Evolutionary conservation across 371 early-diverging fungal species (phyloP).

Genomic region (Mortierella sp.): DNA sequence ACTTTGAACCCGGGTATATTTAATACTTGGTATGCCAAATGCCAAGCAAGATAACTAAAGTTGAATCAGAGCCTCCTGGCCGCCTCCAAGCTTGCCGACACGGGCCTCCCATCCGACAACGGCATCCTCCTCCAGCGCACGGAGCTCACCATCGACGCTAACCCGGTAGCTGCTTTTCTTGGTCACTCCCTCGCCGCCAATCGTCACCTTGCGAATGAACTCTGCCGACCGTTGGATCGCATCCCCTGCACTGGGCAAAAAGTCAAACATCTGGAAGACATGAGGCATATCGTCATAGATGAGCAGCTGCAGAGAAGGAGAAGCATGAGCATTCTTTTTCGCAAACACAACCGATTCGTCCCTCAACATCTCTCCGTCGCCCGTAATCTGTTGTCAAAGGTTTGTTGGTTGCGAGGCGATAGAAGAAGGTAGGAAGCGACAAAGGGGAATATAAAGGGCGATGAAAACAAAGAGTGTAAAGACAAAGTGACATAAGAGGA

Average conservation of each 20-base stretch:
- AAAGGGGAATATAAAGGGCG: neutral
- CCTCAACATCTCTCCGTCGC: conserved; percentile 74
- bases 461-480: no score
- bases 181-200: neutral
- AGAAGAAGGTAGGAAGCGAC: neutral
- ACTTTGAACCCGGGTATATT: no score
- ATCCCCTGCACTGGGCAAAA: conserved; percentile 30
- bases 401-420: neutral
- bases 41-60: neutral
- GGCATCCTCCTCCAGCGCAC: conserved; percentile 34
- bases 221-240: conserved; percentile 32
- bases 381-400: conserved; percentile 65
- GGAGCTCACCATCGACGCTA: conserved; percentile 21
- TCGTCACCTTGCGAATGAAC: conserved; percentile 36
- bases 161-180: conserved; percentile 31
- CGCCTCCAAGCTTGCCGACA: conserved; percentile 50
- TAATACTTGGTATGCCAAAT: no score
- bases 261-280: conserved; percentile 75
- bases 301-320: conserved; percentile 58
- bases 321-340: conserved; percentile 26
- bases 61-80: conserved; percentile 17
- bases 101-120: conserved; percentile 44
- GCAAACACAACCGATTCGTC: conserved; percentile 73
- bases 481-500: no score
- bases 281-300: conserved; percentile 85